Evolutionary conservation across 2,329 filamentous ascomycete genomes (phyloP).

Genomic region (Neopestalotiopsis clavispora): DNA sequence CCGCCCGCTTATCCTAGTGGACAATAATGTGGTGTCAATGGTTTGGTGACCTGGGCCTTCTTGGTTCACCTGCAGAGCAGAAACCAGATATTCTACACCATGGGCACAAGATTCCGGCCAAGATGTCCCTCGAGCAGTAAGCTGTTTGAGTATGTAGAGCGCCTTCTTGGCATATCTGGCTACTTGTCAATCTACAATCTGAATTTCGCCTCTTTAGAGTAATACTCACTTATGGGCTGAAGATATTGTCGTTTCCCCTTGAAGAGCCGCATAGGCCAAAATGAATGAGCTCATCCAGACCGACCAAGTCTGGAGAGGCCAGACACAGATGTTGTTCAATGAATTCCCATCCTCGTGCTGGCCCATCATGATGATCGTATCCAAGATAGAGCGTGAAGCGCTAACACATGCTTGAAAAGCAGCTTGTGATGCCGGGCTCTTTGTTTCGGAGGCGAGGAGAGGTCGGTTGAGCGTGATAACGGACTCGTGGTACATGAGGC

Average conservation of each 20-base stretch:
- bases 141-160: conserved; percentile 21
- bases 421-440: conserved; percentile 24
- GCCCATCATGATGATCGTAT: conserved; percentile 19
- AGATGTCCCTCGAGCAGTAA: conserved; percentile 22
- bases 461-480: conserved; percentile 25
- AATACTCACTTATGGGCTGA: conserved; percentile 20
- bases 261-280: conserved; percentile 24
- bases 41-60: conserved; percentile 1
- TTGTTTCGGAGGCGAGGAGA: conserved; percentile 23
- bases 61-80: conserved; percentile 17
- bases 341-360: conserved; percentile 4
- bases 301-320: conserved; percentile 27
- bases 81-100: conserved; percentile 22
- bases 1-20: not conserved
- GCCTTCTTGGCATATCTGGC: conserved; percentile 24
- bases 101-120: conserved; percentile 25
- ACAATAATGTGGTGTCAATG: not conserved
- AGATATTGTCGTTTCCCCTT: conserved; percentile 22
- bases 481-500: conserved; percentile 24
- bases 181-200: not conserved
- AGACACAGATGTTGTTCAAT: conserved; percentile 18
- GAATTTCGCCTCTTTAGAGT: not conserved
- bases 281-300: conserved; percentile 29
- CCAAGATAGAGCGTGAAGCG: conserved; percentile 24
- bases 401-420: conserved; percentile 26